Evolutionary conservation across 1,284 basidiomycete species (phyloP).

Genomic region (Irpex rosettiformis): DNA sequence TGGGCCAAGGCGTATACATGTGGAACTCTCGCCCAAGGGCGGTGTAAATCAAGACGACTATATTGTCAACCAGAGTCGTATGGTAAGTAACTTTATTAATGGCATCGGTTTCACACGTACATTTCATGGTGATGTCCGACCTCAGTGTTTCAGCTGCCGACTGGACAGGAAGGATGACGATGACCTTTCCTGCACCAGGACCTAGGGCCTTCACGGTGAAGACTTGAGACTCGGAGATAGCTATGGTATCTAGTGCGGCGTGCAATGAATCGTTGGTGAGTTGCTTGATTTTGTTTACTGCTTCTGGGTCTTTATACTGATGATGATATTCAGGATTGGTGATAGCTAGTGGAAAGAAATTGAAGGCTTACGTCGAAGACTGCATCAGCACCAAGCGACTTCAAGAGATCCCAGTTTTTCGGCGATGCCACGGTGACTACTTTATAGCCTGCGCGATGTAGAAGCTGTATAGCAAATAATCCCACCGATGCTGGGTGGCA

Average conservation of each 20-base stretch:
- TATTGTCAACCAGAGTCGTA: no score
- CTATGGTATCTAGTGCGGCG: constrained; percentile 23
- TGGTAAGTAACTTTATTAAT: no score
- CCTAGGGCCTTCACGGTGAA: constrained; percentile 16
- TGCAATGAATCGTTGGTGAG: constrained; percentile 20
- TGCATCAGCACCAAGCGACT: constrained; percentile 38
- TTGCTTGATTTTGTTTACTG: constrained; percentile 22
- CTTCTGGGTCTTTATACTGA: constrained; percentile 25
- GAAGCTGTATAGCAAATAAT: constrained; percentile 42
- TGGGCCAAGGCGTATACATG: constrained; percentile 9
- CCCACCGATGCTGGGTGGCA: constrained; percentile 38
- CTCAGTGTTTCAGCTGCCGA: constrained; percentile 13
- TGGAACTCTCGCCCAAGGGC: constrained; percentile 19
- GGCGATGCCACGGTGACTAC: constrained; percentile 39
- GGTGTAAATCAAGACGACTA: constrained; percentile 21
- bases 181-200: constrained; percentile 16
- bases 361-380: constrained; percentile 30
- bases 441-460: constrained; percentile 37
- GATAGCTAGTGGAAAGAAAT: background rate
- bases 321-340: constrained; percentile 1
- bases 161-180: constrained; percentile 10
- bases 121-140: background rate
- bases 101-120: no score
- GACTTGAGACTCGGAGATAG: constrained; percentile 14
- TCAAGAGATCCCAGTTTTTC: constrained; percentile 35